Percentiles rank a stretch among this genome's conserved stretches.
These are phyloP conservation scores for Helicocarpus griseus DNA, from an alignment of 2,329 filamentous ascomycete genomes.

Conservation along the genomic window DNA sequence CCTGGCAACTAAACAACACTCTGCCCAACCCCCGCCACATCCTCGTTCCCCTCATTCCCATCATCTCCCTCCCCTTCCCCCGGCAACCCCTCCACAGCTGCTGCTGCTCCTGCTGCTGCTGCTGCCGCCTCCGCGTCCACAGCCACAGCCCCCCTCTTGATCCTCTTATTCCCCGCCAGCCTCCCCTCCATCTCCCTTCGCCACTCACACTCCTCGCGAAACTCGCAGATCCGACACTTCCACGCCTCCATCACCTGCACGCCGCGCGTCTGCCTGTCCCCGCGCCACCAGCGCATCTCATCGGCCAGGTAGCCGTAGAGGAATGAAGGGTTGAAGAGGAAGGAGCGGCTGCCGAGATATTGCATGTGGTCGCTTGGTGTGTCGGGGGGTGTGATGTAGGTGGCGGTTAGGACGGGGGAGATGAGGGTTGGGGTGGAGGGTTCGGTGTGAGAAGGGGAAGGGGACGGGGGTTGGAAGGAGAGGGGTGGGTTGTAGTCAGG, in stretches of 20 bases:
- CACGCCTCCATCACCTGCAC: slow-evolving; percentile 77
- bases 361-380: slow-evolving; percentile 15
- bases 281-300: slow-evolving; percentile 82
- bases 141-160: slow-evolving; percentile 11
- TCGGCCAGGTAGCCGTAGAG: slow-evolving; percentile 58
- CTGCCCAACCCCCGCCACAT: background rate
- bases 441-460: background rate
- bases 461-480: background rate
- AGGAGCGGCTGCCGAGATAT: slow-evolving; percentile 46
- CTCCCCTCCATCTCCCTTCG: slow-evolving; percentile 59
- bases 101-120: too few species aligned
- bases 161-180: slow-evolving; percentile 25
- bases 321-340: slow-evolving; percentile 55
- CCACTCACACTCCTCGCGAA: slow-evolving; percentile 71
- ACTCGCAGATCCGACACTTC: slow-evolving; percentile 81
- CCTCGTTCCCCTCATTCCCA: background rate
- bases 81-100: too few species aligned
- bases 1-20: slow-evolving; percentile 3
- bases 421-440: slow-evolving; percentile 23
- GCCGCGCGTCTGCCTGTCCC: slow-evolving; percentile 60
- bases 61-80: background rate
- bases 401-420: slow-evolving; percentile 36
- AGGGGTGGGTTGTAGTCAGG: slow-evolving; percentile 20
- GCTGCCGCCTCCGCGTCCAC: background rate
- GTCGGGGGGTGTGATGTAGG: slow-evolving; percentile 30